Evolutionary conservation across 2,329 filamentous ascomycete species (phyloP).

Genomic region (Penicillium sp.): DNA sequence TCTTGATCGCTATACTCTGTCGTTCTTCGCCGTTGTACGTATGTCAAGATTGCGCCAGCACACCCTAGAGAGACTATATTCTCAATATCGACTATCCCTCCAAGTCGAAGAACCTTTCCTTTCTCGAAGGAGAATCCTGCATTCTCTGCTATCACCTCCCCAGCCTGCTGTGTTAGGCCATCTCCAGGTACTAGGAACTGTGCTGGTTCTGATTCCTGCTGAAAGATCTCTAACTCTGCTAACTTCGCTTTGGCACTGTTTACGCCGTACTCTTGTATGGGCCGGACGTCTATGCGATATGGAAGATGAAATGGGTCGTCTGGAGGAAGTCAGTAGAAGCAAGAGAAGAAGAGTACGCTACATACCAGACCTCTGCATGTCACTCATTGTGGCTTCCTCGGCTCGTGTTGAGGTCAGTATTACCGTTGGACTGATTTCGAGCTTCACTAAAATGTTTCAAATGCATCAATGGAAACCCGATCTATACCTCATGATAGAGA

Average conservation of each 20-base stretch:
- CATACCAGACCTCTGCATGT: constrained; percentile 35
- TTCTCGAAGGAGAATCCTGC: constrained; percentile 53
- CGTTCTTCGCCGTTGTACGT: constrained; percentile 66
- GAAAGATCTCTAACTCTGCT: constrained; percentile 53
- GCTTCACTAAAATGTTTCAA: constrained; percentile 42
- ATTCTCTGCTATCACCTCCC: constrained; percentile 36
- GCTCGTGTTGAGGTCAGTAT: constrained; percentile 56
- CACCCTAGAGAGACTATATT: constrained; percentile 75
- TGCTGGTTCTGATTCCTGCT: constrained; percentile 45
- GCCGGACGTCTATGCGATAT: constrained; percentile 63
- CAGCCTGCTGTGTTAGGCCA: constrained; percentile 39
- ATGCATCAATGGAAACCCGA: constrained; percentile 20
- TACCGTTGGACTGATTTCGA: constrained; percentile 59
- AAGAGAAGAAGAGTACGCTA: not conserved
- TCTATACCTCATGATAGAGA: constrained; percentile 9
- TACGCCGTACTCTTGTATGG: constrained; percentile 68
- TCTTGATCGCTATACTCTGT: constrained; percentile 61
- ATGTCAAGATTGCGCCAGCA: constrained; percentile 77
- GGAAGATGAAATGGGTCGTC: constrained; percentile 52
- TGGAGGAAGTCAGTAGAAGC: constrained; percentile 17
- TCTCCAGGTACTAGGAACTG: constrained; percentile 62
- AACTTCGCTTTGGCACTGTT: constrained; percentile 65
- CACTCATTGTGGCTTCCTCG: constrained; percentile 39
- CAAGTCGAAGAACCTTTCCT: constrained; percentile 64
- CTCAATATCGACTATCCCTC: constrained; percentile 68